Percentiles rank a stretch among this genome's conserved stretches.
Evolutionary conservation across 305 asterid genomes (phyloP).

Genomic region (Ilex paraguariensis): DNA sequence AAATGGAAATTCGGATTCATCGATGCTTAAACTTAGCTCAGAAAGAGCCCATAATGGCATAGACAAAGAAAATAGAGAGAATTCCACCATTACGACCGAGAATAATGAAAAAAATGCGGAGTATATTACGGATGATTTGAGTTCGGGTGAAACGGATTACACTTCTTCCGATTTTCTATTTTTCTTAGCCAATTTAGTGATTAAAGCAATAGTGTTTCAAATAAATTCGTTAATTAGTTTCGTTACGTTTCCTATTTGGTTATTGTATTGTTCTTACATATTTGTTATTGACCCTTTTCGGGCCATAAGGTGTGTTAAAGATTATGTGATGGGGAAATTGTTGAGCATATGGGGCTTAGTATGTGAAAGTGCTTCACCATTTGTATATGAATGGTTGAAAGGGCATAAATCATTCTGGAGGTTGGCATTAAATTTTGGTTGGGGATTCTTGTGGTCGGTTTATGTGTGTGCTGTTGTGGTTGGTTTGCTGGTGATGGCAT

Average conservation of each 20-base stretch:
- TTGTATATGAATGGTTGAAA: conserved; percentile 46
- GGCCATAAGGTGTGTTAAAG: conserved; percentile 32
- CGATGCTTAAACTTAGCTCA: conserved; percentile 20
- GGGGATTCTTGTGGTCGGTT: conserved; percentile 90
- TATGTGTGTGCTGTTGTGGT: conserved; percentile 71
- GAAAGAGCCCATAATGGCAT: conserved; percentile 10
- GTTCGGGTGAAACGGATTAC: conserved; percentile 29
- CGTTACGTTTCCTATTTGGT: conserved; percentile 42
- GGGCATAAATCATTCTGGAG: conserved; percentile 59
- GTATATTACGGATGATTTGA: conserved; percentile 27
- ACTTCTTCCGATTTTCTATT: conserved; percentile 37
- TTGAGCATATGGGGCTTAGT: conserved; percentile 28
- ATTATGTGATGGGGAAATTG: conserved; percentile 24
- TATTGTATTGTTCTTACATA: conserved; percentile 46
- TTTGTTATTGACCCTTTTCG: conserved; percentile 65
- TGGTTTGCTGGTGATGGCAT: conserved; percentile 54
- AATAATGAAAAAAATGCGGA: conserved; percentile 11
- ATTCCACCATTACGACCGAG: conserved; percentile 31
- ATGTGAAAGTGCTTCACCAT: conserved; percentile 25
- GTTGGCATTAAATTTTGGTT: conserved; percentile 64
- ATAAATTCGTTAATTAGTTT: conserved; percentile 37
- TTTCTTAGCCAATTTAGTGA: conserved; percentile 34
- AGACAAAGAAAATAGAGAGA: conserved; percentile 17
- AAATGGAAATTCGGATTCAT: conserved; percentile 9
- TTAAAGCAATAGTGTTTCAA: conserved; percentile 57